Evolutionary conservation across 2,329 filamentous ascomycete species (phyloP).

Genomic region (Zymoseptoria tritici): DNA sequence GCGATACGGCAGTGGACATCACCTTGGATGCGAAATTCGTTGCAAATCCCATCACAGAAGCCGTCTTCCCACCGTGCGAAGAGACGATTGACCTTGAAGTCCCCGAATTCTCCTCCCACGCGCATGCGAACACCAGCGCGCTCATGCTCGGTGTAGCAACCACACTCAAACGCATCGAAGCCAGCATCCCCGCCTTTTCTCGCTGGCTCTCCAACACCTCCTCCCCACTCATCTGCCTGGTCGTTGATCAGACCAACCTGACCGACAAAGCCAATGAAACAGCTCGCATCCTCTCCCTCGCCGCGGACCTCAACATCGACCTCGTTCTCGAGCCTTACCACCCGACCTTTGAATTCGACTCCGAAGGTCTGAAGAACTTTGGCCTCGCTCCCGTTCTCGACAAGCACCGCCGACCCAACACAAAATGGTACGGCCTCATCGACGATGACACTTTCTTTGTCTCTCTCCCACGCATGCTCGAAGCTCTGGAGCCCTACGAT

Average conservation of each 20-base stretch:
- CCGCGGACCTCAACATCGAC: conserved; percentile 13
- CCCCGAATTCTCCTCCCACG: conserved; percentile 12
- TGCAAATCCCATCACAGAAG: conserved; percentile 3
- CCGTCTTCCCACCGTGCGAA: conserved; percentile 14
- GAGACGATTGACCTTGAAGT: conserved; percentile 12
- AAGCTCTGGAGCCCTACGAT: conserved; percentile 17
- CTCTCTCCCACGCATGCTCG: conserved; percentile 17
- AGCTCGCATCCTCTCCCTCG: conserved; percentile 5
- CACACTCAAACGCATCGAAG: conserved; percentile 15
- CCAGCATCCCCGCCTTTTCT: conserved; percentile 19
- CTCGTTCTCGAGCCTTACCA: conserved; percentile 19
- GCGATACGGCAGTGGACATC: conserved; percentile 5
- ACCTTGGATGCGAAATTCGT: conserved; percentile 9
- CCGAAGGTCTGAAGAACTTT: conserved; percentile 23
- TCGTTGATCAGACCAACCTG: conserved; percentile 18
- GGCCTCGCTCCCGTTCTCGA: conserved; percentile 17
- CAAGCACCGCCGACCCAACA: conserved; percentile 11
- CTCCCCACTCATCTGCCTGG: conserved; percentile 19
- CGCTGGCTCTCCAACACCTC: conserved; percentile 21
- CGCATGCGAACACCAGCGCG: conserved; percentile 9
- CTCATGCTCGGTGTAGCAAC: conserved; percentile 23
- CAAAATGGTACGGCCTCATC: conserved; percentile 23
- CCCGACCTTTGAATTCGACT: conserved; percentile 10
- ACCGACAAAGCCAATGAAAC: conserved; percentile 9
- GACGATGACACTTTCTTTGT: conserved; percentile 28